Conservation (phyloP, 2,329 filamentous ascomycete species). For the Penicillium freii region DNA sequence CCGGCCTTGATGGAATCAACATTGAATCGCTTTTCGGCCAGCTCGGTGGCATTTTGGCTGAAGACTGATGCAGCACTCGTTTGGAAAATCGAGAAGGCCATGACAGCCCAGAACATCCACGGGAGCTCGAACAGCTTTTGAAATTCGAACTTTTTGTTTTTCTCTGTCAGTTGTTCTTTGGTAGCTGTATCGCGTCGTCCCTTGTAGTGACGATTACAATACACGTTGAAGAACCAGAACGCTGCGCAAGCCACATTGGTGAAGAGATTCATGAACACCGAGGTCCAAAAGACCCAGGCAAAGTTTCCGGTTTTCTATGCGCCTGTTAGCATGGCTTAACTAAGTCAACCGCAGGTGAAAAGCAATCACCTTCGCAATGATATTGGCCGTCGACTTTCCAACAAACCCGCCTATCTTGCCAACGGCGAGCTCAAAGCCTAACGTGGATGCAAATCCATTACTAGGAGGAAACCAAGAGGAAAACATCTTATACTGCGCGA, state of each 20-base stretch:
- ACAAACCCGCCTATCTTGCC: constrained; percentile 62
- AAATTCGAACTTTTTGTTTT: constrained; percentile 57
- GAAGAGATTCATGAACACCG: constrained; percentile 65
- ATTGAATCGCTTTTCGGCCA: constrained; percentile 60
- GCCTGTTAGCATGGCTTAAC: constrained; percentile 1
- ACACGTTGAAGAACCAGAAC: constrained; percentile 58
- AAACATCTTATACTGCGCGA: constrained; percentile 65
- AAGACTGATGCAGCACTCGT: constrained; percentile 58
- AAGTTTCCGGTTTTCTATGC: constrained; percentile 57
- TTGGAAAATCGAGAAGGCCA: constrained; percentile 58
- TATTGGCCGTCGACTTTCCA: constrained; percentile 59
- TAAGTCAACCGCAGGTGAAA: neutral
- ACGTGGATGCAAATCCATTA: constrained; percentile 60
- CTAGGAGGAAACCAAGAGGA: constrained; percentile 63
- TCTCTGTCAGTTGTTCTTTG: constrained; percentile 59
- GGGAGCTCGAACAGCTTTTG: constrained; percentile 57
- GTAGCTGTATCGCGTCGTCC: constrained; percentile 56
- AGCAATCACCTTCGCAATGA: constrained; percentile 49
- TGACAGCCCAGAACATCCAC: constrained; percentile 59
- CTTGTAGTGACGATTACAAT: constrained; percentile 49
- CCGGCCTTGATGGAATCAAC: constrained; percentile 56
- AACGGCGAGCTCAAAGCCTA: constrained; percentile 60
- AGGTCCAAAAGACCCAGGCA: constrained; percentile 61
- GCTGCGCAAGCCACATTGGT: constrained; percentile 55
- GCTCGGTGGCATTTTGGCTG: constrained; percentile 58